Conservation (phyloP, 371 early-diverging fungal genomes). For the Circinella minor region DNA sequence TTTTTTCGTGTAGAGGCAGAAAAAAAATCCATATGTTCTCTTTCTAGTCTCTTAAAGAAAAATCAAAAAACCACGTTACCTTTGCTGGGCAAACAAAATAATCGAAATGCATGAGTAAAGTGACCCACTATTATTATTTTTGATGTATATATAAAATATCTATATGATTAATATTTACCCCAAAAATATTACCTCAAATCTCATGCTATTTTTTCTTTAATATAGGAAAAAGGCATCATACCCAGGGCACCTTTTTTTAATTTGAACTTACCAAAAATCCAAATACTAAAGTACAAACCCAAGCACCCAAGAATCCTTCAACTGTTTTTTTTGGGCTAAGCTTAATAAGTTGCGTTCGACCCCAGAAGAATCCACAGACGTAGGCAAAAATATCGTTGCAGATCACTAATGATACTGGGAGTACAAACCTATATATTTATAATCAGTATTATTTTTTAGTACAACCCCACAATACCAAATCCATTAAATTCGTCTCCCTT, state of each 20-base stretch:
- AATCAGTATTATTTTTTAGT: too few species aligned
- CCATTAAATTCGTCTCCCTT: neutral
- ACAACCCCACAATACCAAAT: too few species aligned
- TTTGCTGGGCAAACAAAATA: constrained; percentile 91
- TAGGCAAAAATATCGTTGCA: constrained; percentile 99
- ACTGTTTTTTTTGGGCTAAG: constrained; percentile 99
- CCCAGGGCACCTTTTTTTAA: too few species aligned
- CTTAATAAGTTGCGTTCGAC: constrained; percentile 90
- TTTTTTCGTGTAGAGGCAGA: neutral
- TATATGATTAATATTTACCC: neutral
- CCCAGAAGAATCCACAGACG: constrained; percentile 93
- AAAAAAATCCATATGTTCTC: too few species aligned
- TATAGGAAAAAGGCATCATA: too few species aligned
- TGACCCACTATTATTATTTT: constrained; percentile 29
- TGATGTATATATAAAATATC: neutral
- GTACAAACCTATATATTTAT: constrained; percentile 62
- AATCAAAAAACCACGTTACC: constrained; percentile 23
- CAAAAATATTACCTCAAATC: neutral
- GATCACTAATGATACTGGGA: constrained; percentile 92
- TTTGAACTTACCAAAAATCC: constrained; percentile 72
- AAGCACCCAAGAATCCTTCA: constrained; percentile 98
- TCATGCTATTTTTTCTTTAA: too few species aligned
- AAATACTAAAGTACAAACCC: constrained; percentile 85
- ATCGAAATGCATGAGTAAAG: constrained; percentile 61
- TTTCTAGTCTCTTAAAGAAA: too few species aligned